These are phyloP conservation scores for Priceomyces medius DNA, from an alignment of 805 yeast species.

Conservation along the genomic window DNA sequence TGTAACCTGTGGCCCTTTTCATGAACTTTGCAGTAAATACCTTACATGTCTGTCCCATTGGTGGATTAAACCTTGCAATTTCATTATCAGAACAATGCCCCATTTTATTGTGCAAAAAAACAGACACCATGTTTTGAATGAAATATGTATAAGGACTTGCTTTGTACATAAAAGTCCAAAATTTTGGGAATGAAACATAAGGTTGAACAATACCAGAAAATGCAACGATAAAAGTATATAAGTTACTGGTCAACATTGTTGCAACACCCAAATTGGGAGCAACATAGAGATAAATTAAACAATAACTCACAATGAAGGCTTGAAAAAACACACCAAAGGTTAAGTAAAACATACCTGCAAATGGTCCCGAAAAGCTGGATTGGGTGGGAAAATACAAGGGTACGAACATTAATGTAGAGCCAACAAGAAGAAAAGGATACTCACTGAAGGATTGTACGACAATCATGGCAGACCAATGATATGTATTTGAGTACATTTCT, in stretches of 20 bases:
- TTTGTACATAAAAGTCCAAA: conserved; percentile 84
- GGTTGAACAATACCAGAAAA: conserved; percentile 74
- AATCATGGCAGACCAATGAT: conserved; percentile 65
- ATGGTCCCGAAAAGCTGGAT: conserved; percentile 42
- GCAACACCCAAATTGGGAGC: conserved; percentile 70
- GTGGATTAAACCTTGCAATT: conserved; percentile 33
- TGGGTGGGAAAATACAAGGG: conserved; percentile 52
- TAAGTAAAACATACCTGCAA: conserved; percentile 34
- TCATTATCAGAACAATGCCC: conserved; percentile 39
- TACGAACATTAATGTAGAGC: conserved; percentile 31
- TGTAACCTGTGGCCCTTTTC: conserved; percentile 50
- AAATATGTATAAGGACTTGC: conserved; percentile 72
- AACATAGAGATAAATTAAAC: conserved; percentile 48
- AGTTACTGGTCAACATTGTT: conserved; percentile 54
- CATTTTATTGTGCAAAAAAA: conserved; percentile 45
- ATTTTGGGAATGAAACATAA: conserved; percentile 60
- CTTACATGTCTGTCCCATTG: conserved; percentile 63
- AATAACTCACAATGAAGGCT: conserved; percentile 32
- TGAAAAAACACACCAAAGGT: conserved; percentile 27
- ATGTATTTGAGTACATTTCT: conserved; percentile 69
- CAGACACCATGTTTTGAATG: conserved; percentile 52
- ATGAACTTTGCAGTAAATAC: conserved; percentile 49
- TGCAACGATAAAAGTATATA: conserved; percentile 56
- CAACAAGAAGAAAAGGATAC: conserved; percentile 50
- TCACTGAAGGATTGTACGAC: conserved; percentile 56